Evolutionary conservation across 2,329 filamentous ascomycete genomes (phyloP), one percentile per base, ranked within the genome.

Genomic region (Ascochyta viciae-villosae): DNA sequence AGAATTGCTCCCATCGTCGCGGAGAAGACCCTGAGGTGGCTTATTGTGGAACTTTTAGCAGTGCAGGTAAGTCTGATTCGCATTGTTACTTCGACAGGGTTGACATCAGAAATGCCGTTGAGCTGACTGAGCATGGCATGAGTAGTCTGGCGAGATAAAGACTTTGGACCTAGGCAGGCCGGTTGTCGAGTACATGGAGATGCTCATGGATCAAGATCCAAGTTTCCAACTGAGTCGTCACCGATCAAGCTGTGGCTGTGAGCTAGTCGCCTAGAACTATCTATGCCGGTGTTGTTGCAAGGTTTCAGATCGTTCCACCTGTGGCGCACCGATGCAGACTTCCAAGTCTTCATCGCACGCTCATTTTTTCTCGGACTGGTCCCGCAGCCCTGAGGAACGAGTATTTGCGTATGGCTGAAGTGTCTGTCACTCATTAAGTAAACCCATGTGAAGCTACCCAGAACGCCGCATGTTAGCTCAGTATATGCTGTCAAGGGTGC

Each of bases 401-500:
- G 19, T 8, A 29, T 16, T 2, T 44, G 7, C 16, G 3, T 1
- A 10, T 13, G 12, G 3, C 3, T 22, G 27, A 12, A 31, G n/a
- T 29, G n/a, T 24, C 40, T 42, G 24, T n/a, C 22, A 27, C 24
- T 27, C 6, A 9, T 26, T 31, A 19, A 19, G 19, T 19, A 19
- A 37, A 23, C 37, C 34, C 31, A 43, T 37, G 9, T 29, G 23
- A 6, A 29, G 29, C 6, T 10, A 13, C 13, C 19, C 16, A 31
- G 12, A 24, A 54, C 61, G 59, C 57, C 65, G 56, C 55, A 43
- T 46, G 16, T 55, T 58, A 59, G 52, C 56, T 53, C 59, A 61
- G 58, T 52, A 57, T 54, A 46, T 42, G 58, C 55, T 53, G 57
- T 68, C 59, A 64, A 59, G 40, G 45, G 13, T 31, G 7, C 50